Evolutionary conservation across 768 basidiomycete species (phyloP), one percentile per base, ranked within the genome.

Genomic region (Lentinula boryana): DNA sequence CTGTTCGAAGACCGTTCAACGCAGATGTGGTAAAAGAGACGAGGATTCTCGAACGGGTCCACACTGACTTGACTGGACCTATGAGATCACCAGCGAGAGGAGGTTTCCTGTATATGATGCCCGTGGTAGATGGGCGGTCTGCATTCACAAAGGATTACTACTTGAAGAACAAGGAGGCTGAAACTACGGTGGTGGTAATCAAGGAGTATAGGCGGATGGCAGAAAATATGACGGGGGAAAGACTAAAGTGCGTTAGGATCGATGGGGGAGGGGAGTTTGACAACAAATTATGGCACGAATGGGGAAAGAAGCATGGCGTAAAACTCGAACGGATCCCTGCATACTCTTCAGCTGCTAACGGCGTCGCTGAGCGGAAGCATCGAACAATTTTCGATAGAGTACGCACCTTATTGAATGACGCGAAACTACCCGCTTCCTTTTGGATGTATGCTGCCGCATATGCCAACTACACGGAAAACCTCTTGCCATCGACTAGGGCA

Each of bases 201-300:
- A 52, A 64, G 13, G 18, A 13, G 12, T 64, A 58, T 31, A 9
- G 56, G 3, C 31, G 15, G 13, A 32, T n/a, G 36, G 55, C 46
- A 7, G 61, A 64, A 49, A 58, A 35, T 0, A 58, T 62, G 18
- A 32, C 33, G 0, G n/a, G 41, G 3, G 3, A 13, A 0, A 60
- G 58, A 23, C 13, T 68, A 1, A 27, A 59, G 6, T 49, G 38
- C 1, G 40, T 68, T 2, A 35, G 56, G 2, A 58, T 62, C 0
- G 72, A 73, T 59, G 58, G 67, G 15, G 73, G 71, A 3, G 65
- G 66, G 5, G 69, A 73, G 60, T 73, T 63, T 35, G 35, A 35
- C 23, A 56, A 21, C 23, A n/a, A 21, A 6, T 35, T 21, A 3
- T 59, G 67, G 67, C 10, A 44, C 58, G 4, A 35, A 7, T n/a